Conservation (phyloP, 1,139 yeast genomes). For the Nakaseomyces uthaithaninus region DNA sequence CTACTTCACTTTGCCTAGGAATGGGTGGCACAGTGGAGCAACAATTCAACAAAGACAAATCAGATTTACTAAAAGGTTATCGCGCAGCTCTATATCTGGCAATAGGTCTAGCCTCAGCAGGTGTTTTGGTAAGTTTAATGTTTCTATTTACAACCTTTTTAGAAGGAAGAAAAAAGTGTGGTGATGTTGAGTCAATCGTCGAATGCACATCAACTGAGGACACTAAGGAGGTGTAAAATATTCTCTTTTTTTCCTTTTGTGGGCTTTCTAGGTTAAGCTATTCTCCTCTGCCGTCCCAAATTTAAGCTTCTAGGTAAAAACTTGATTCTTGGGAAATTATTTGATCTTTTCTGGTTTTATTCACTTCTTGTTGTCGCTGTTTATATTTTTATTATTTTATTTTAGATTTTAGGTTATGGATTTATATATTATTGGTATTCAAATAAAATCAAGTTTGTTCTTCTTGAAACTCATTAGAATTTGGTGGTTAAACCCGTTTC, state of each 20-base stretch:
- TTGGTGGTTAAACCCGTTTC: constrained; percentile 27
- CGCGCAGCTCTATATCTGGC: constrained; percentile 38
- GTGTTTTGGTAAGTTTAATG: constrained; percentile 14
- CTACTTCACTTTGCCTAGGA: constrained; percentile 47
- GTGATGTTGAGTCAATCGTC: background rate
- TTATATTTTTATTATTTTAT: too few relatives aligned
- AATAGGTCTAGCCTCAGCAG: constrained; percentile 28
- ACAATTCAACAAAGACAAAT: constrained; percentile 29
- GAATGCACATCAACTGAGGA: background rate
- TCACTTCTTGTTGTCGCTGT: too few relatives aligned
- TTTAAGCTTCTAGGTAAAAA: too few relatives aligned
- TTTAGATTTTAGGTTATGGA: background rate
- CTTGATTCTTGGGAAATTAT: too few relatives aligned
- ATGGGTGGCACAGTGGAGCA: constrained; percentile 43
- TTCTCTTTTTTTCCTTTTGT: too few relatives aligned
- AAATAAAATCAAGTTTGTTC: background rate
- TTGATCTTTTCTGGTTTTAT: too few relatives aligned
- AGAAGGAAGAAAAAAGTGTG: background rate
- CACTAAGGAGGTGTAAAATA: too few relatives aligned
- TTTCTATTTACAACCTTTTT: background rate
- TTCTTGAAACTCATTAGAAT: constrained; percentile 7
- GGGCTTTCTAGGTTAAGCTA: too few relatives aligned
- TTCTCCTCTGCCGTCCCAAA: too few relatives aligned
- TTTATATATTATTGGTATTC: background rate
- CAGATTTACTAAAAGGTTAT: constrained; percentile 33